Evolutionary conservation across 1,284 basidiomycete genomes (phyloP), one percentile per base, ranked within the genome.

Genomic region (Boletus sp.): DNA sequence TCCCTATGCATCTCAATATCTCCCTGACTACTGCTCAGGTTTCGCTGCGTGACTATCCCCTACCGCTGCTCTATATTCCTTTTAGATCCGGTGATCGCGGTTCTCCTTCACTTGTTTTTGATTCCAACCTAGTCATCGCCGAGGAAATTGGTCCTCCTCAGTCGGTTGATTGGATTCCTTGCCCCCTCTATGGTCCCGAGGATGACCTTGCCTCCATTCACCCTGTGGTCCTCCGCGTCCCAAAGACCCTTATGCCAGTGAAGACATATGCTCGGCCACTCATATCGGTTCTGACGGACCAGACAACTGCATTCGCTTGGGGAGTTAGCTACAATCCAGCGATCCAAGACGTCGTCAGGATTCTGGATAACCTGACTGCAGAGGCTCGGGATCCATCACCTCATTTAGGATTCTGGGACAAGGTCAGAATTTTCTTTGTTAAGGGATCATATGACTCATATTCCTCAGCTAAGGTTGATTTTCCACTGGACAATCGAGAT

Each of bases 181-280:
- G 88, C 65, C 79, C 81, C 9, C 80, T 96, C 56, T 78, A 91
- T 46, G 80, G 83, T 25, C 72, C 75, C 4, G 77, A 84, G 52
- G 80, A 83, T 33, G 85, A 86, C 44, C 73, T 82, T 33, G 72
- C 78, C 17, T 85, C 85, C 23, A 81, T 85, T 25, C 74, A 79
- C 6, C 80, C 85, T 13, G 84, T 96, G 56, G 78, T 79, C 8
- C 78, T 97, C 27, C 73, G 80, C 43, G 83, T 98, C 35, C 94
- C 95, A 1, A 98, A 97, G 75, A 95, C 95, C 1, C 90, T 95
- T 60, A 97, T 97, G 92, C 92, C 96, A 0, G 90, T 96, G 68
- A 98, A 98, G 77, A 92, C 89, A 27, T 98, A 97, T 72, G 93
- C 94, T 5, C 83, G 85, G 48, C 91, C 95, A 6, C 77, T 79